phyloP scores from a whole-genome alignment of 1,284 basidiomycete genomes.

The Rhodotorula sp. region DNA sequence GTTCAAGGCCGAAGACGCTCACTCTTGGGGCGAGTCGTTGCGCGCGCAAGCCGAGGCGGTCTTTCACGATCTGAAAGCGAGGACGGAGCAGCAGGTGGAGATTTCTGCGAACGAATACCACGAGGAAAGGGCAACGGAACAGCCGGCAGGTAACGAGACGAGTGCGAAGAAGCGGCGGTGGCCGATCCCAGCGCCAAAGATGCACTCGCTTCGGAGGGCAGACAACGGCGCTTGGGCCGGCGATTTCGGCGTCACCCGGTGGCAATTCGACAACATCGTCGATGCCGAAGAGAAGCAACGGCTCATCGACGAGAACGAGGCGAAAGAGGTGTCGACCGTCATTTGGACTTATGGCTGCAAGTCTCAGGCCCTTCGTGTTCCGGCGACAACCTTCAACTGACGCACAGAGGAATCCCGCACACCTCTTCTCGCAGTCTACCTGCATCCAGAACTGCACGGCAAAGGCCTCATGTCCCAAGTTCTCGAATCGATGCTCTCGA shows the following conservation, averaged over 20 bases:
- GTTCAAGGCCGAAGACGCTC: constrained; percentile 5
- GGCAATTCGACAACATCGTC: constrained; percentile 10
- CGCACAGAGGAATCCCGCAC: no score
- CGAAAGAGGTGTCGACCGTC: not conserved
- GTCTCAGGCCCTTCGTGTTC: not conserved
- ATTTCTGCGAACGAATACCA: not conserved
- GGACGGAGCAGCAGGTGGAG: not conserved
- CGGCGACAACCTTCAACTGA: not conserved
- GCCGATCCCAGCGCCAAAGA: not conserved
- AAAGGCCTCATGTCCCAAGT: constrained; percentile 20
- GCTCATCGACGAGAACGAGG: constrained; percentile 6
- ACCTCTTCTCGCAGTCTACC: constrained; percentile 8
- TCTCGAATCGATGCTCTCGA: constrained; percentile 5
- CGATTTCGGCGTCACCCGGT: constrained; percentile 13
- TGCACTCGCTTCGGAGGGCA: not conserved
- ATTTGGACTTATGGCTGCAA: constrained; percentile 29
- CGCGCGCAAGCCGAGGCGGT: not conserved
- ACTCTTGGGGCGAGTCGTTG: not conserved
- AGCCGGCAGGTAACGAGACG: not conserved
- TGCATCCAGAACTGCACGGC: constrained; percentile 13
- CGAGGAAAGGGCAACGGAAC: not conserved
- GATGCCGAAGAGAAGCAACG: constrained; percentile 1
- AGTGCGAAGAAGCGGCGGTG: not conserved
- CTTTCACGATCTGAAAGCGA: not conserved
- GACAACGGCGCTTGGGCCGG: constrained; percentile 26